Evolutionary conservation across 441 rosid species (phyloP).

Genomic region (Syzygium syzygioides): DNA sequence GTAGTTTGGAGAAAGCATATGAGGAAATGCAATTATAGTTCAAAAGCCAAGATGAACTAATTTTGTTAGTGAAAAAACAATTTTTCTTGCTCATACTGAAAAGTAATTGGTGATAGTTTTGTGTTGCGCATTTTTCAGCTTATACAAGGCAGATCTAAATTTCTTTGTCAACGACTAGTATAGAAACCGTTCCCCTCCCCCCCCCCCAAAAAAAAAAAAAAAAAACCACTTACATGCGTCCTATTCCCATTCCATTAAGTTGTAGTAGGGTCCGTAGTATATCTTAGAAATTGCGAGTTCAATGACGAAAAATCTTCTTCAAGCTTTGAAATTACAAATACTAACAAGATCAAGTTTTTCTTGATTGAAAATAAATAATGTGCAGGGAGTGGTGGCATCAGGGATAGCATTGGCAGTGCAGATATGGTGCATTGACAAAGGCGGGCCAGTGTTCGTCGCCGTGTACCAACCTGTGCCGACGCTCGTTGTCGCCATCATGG

Average conservation of each 20-base stretch:
- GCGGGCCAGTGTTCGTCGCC: constrained; percentile 20
- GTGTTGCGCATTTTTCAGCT: not conserved
- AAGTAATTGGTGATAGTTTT: not conserved
- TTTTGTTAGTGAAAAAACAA: not conserved
- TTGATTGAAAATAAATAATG: not conserved
- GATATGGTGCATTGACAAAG: constrained; percentile 19
- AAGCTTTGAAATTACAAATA: not conserved
- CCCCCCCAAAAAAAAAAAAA: not conserved
- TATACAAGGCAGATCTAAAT: not conserved
- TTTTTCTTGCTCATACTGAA: not conserved
- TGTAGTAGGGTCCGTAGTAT: not conserved
- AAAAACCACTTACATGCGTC: not conserved
- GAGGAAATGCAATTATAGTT: not conserved
- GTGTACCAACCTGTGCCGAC: constrained; percentile 99
- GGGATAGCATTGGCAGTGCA: constrained; percentile 17
- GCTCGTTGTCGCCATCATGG: constrained; percentile 94
- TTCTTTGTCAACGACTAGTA: not conserved
- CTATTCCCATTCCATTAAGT: not conserved
- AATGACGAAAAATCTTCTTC: not conserved
- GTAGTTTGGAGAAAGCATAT: not conserved
- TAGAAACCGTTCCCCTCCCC: not conserved
- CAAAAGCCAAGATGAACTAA: not conserved
- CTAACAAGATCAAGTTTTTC: not conserved
- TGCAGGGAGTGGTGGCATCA: constrained; percentile 76
- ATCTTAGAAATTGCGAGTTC: not conserved